These are phyloP conservation scores for Pythium chondricola DNA, from an alignment of 352 stramenopile genomes.

Conservation along the genomic window DNA sequence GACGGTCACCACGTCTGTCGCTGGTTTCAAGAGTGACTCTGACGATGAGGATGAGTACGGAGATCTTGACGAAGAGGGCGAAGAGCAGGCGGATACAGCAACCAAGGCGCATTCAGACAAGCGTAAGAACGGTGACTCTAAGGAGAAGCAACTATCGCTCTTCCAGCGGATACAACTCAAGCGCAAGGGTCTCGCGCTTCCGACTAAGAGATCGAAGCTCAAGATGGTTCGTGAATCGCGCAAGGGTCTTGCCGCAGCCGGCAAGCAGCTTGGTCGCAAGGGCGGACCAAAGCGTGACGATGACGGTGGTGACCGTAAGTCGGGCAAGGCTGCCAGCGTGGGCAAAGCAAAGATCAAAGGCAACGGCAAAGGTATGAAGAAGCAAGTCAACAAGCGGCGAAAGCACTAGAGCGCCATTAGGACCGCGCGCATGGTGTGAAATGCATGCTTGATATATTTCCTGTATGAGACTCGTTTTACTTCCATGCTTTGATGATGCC, in stretches of 20 bases:
- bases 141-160: constrained; percentile 67
- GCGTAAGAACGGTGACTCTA: constrained; percentile 20
- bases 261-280: constrained; percentile 45
- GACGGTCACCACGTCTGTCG: constrained; percentile 79
- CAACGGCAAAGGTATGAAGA: constrained; percentile 26
- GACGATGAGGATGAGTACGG: constrained; percentile 61
- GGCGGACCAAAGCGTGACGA: constrained; percentile 5
- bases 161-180: constrained; percentile 88
- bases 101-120: constrained; percentile 23
- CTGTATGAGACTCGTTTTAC: too few relatives aligned
- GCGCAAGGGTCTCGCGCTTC: constrained; percentile 71
- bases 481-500: constrained; percentile 96
- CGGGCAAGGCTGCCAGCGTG: not conserved
- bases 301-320: not conserved
- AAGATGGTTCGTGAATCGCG: constrained; percentile 64
- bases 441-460: too few relatives aligned
- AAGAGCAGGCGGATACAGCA: constrained; percentile 21
- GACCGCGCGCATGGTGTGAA: too few relatives aligned
- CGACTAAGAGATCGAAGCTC: constrained; percentile 79
- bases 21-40: constrained; percentile 69
- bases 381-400: constrained; percentile 11
- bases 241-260: constrained; percentile 51
- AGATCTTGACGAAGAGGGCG: constrained; percentile 42
- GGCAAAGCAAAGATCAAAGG: constrained; percentile 3
- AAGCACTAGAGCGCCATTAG: constrained; percentile 2